Evolutionary conservation across 2,329 filamentous ascomycete genomes (phyloP), one percentile per base, ranked within the genome.

Genomic region (Arthrobotrys pseudoclavata): DNA sequence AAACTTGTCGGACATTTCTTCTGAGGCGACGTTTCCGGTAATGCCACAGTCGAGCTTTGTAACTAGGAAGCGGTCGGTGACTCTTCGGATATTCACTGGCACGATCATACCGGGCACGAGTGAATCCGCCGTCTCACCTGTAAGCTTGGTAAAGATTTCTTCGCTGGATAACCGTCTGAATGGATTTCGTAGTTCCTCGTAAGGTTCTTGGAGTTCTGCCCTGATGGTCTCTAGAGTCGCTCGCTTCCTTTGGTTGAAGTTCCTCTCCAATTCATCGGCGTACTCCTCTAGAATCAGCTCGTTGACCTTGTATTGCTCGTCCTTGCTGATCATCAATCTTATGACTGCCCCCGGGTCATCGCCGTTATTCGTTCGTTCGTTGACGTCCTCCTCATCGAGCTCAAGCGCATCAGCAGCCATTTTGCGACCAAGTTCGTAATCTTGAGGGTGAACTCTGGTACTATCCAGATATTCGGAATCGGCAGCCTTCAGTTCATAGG

Each of bases 341-440:
- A 99, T 93, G 80, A 98, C 94, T 6, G 95, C 96, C 15, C 92
- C 94, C 0, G 92, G 87, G 0, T 96, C 96, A 79, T 94, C 93
- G 18, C 76, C 71, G 82, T 97, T 93, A 80, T 97, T 93, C 4
- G 91, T 92, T 85, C 98, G 94, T 0, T 92, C 93, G 84, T 97
- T 96, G 83, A 99, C 93, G 82, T 99, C 96, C 85, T 99, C 96
- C 84, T 99, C 96, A 81, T 99, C 96, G 80, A 99, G 87, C 83
- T 97, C 95, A 57, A 99, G 87, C 15, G 96, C 96, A 86, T 99
- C 96, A 2, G 96, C 96, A 20, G 96, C 96, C 91, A 99, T 98
- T 85, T 99, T 99, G 81, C 95, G 92, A 60, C 94, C 96, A 79
- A 99, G 91, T 81, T 99, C 96, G 84, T 99, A 99, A 83, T 99